These are phyloP conservation scores for Scedosporium minutisporum DNA, from an alignment of 2,329 filamentous ascomycete genomes.

Conservation along the genomic window DNA sequence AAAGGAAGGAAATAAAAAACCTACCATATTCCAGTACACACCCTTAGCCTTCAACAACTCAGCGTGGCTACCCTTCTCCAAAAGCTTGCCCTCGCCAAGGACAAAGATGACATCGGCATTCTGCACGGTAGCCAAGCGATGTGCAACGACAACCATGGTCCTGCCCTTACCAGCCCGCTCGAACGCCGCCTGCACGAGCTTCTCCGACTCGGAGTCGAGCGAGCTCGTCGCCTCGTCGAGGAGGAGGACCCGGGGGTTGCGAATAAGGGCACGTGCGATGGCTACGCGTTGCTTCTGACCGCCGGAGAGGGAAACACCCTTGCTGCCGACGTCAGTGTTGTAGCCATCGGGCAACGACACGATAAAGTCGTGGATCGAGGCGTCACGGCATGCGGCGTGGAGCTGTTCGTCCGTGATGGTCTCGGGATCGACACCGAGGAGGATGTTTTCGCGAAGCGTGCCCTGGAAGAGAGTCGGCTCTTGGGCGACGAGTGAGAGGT, in stretches of 20 bases:
- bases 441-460: constrained; percentile 19
- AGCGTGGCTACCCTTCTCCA: constrained; percentile 43
- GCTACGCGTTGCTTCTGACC: constrained; percentile 63
- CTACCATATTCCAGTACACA: constrained; percentile 49
- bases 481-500: constrained; percentile 63
- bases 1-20: constrained; percentile 14
- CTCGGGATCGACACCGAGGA: constrained; percentile 43
- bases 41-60: constrained; percentile 42
- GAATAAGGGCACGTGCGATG: constrained; percentile 59
- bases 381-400: constrained; percentile 45
- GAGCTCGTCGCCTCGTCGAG: constrained; percentile 67
- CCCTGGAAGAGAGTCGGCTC: constrained; percentile 62
- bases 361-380: constrained; percentile 65
- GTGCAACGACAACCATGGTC: constrained; percentile 68
- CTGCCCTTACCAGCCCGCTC: constrained; percentile 50
- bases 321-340: constrained; percentile 56
- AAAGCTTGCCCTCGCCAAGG: constrained; percentile 53
- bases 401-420: constrained; percentile 41
- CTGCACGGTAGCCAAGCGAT: constrained; percentile 66
- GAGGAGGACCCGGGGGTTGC: constrained; percentile 55
- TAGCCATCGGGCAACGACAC: constrained; percentile 57
- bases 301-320: constrained; percentile 58
- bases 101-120: constrained; percentile 76
- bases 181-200: constrained; percentile 57
- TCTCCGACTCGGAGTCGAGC: constrained; percentile 53